Base-by-base conservation (phyloP, 148 eudicot species). In the Silene conica region DNA sequence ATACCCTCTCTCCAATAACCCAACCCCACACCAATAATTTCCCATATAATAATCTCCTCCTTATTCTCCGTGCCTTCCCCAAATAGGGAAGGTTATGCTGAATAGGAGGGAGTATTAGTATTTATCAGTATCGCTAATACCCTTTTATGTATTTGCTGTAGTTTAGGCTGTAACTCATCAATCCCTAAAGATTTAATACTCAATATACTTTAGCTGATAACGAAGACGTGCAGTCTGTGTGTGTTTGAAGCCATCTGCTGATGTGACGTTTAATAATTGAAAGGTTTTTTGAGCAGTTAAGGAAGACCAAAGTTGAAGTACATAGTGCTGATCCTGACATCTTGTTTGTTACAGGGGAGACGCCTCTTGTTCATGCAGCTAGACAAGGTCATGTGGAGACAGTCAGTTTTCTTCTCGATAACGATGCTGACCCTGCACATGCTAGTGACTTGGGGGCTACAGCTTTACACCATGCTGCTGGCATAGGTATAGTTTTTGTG, bases 291-390 rank as follows among this genome's bases (percentile, higher is more conserved):
- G 16, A 38, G 23, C 13, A 59, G 3, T 28, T 31, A 34, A 74
- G 16, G 4, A 41, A 55, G 38, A 26, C 15, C 48, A 54, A 59
- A 18, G 16, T 26, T 64, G 68, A 63, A 65, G 55, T 26, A 28
- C 67, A n/a, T 0, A 18, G 21, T 25, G 15, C 38, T 69, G 52
- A 57, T 52, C 9, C 46, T 57, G 25, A 71, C 66, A 26, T 68
- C 46, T 62, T 38, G 20, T 31, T 65, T 50, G 15, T 74, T 75
- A 63, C 72, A 95, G 99, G 99, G 63, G 99, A 95, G 82, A 92
- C 97, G 58, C 91, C 99, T 76, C 87, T 95, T 61, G 77, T 88
- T 77, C 99, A 95, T 82, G 94, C 99, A 80, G 94, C 97, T 58
- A 81, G 99, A 76, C 96, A 87, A 86, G 97, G 99, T 22, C 96